Evolutionary conservation across 2,329 filamentous ascomycete species (phyloP).

Genomic region (Apiospora kogelbergensis): DNA sequence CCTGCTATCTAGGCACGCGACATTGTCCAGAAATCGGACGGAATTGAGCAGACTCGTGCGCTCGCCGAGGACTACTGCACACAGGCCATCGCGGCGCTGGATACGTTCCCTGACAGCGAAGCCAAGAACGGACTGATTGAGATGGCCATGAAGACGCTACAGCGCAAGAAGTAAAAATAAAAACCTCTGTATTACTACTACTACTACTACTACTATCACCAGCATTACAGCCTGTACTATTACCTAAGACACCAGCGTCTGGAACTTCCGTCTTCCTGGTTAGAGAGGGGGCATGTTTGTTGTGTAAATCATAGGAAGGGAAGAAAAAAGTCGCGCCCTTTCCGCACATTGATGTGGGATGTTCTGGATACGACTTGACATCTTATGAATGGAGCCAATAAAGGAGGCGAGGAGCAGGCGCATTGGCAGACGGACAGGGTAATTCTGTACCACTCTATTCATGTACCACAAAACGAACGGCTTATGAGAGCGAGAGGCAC

Average conservation of each 20-base stretch:
- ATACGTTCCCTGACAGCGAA: constrained; percentile 85
- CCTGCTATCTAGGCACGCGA: constrained; percentile 68
- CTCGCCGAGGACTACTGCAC: constrained; percentile 89
- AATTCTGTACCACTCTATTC: neutral
- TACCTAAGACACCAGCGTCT: neutral
- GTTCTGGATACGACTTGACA: neutral
- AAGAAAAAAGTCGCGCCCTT: neutral
- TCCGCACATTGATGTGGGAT: neutral
- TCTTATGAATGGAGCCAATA: neutral
- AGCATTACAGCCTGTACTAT: neutral
- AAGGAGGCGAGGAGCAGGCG: neutral
- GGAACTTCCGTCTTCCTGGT: neutral
- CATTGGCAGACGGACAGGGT: neutral
- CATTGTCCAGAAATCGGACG: constrained; percentile 78
- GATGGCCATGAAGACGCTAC: constrained; percentile 91
- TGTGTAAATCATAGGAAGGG: neutral
- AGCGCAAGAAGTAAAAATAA: constrained; percentile 71
- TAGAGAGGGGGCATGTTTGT: neutral
- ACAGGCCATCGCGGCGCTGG: constrained; percentile 82
- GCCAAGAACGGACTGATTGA: constrained; percentile 89
- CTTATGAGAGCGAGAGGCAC: neutral
- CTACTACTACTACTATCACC: neutral
- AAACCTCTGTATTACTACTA: neutral
- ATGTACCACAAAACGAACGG: neutral
- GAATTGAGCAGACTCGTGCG: constrained; percentile 87